Percentiles rank a stretch among this genome's conserved stretches.
phyloP scores from a whole-genome alignment of 306 rosid species.

The Rosa lucieae region DNA sequence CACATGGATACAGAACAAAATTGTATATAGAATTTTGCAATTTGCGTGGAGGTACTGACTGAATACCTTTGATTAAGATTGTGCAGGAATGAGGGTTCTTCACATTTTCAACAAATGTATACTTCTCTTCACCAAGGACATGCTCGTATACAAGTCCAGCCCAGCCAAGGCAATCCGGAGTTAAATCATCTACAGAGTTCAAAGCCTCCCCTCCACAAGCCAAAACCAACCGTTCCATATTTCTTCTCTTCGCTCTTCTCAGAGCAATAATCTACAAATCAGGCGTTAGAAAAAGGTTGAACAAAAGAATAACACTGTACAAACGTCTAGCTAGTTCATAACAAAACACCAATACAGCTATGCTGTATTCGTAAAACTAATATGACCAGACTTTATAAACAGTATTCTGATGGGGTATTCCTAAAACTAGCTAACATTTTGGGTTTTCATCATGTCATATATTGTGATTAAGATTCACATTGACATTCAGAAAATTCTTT shows the following conservation, averaged over 20 bases:
- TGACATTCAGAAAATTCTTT: not conserved
- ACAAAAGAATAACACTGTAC: not conserved
- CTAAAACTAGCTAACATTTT: not conserved
- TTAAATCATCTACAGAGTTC: constrained; percentile 86
- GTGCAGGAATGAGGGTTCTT: constrained; percentile 95
- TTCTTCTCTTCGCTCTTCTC: constrained; percentile 98
- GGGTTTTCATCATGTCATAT: not conserved
- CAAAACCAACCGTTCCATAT: constrained; percentile 96
- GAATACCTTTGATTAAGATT: constrained; percentile 87
- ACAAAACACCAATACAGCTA: not conserved
- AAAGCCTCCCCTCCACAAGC: constrained; percentile 99
- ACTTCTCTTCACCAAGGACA: constrained; percentile 94
- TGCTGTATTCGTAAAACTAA: not conserved
- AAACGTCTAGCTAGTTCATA: not conserved
- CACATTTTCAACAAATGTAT: constrained; percentile 90
- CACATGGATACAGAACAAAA: not conserved
- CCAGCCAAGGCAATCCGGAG: constrained; percentile 95
- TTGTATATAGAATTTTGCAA: not conserved
- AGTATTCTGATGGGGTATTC: not conserved
- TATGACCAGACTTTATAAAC: not conserved
- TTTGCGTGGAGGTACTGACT: not conserved
- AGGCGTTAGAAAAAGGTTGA: not conserved
- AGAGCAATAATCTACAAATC: constrained; percentile 77
- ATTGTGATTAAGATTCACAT: not conserved
- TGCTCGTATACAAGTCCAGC: constrained; percentile 98